A percentile compares a stretch with the other conserved stretches of the same genome.
These are phyloP conservation scores for Firmiana major DNA, from an alignment of 345 rosid species.

Conservation along the genomic window DNA sequence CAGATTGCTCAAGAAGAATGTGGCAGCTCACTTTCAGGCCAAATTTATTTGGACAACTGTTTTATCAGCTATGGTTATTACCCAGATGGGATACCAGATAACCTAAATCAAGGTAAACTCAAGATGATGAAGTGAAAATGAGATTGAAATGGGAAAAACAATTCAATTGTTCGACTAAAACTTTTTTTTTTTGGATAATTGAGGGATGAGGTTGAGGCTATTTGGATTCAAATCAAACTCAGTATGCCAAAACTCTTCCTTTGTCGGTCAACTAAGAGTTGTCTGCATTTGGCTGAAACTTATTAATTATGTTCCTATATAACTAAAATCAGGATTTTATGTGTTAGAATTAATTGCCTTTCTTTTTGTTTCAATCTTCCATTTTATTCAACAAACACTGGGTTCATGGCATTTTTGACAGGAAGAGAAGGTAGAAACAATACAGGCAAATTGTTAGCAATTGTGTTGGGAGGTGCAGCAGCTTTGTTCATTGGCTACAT, in stretches of 20 bases:
- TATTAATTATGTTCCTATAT: neutral
- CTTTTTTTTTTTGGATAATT: no score
- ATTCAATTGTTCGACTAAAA: slow-evolving; percentile 23
- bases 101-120: neutral
- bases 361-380: no score
- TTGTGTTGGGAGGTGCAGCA: slow-evolving; percentile 56
- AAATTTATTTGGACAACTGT: slow-evolving; percentile 55
- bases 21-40: slow-evolving; percentile 38
- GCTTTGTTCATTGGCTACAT: slow-evolving; percentile 38
- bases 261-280: no score
- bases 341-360: no score
- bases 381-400: neutral
- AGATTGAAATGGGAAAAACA: neutral
- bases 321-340: neutral
- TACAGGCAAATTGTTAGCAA: slow-evolving; percentile 45
- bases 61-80: slow-evolving; percentile 44
- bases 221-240: no score
- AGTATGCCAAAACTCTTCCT: no score
- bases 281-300: neutral
- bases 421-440: slow-evolving; percentile 1
- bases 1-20: slow-evolving; percentile 50
- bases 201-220: no score
- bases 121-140: neutral
- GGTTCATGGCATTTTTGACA: neutral
- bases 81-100: slow-evolving; percentile 17